Percentiles rank a stretch among this genome's conserved stretches.
Conservation (phyloP, 768 basidiomycete genomes). For the Termitomyces sp. region DNA sequence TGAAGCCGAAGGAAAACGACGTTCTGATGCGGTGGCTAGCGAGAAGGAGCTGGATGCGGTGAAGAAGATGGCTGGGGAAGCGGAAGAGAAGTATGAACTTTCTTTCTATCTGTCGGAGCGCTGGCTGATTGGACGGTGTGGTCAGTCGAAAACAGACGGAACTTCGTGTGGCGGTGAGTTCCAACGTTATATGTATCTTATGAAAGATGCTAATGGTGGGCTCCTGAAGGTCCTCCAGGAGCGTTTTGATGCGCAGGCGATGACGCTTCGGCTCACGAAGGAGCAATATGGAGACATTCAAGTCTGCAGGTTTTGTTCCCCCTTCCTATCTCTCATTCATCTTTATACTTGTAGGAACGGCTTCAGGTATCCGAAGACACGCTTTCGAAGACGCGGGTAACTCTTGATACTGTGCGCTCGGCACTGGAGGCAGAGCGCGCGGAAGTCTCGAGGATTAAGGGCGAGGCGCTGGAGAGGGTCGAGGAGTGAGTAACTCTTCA, state of each 20-base stretch:
- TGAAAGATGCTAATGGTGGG: not conserved
- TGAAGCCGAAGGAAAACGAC: slow-evolving; percentile 2
- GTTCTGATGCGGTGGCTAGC: not conserved
- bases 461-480: not conserved
- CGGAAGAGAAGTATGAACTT: not conserved
- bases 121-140: not conserved
- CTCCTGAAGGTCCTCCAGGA: slow-evolving; percentile 42
- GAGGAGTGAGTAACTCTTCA: slow-evolving; percentile 1
- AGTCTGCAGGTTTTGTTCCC: slow-evolving; percentile 13
- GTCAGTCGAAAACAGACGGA: slow-evolving; percentile 9
- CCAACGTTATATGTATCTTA: not conserved
- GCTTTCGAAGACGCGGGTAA: not conserved
- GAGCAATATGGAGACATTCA: slow-evolving; percentile 51
- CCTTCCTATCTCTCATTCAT: not conserved
- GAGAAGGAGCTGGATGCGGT: not conserved
- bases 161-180: slow-evolving; percentile 3
- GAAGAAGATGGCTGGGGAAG: not conserved
- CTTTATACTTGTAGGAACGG: slow-evolving; percentile 13
- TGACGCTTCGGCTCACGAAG: slow-evolving; percentile 49
- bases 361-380: slow-evolving; percentile 13
- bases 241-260: slow-evolving; percentile 53
- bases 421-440: not conserved
- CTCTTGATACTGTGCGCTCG: not conserved
- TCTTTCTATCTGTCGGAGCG: not conserved
- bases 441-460: not conserved